Base-by-base conservation (phyloP, 257 asterid genomes). In the Fraxinus pennsylvanica region DNA sequence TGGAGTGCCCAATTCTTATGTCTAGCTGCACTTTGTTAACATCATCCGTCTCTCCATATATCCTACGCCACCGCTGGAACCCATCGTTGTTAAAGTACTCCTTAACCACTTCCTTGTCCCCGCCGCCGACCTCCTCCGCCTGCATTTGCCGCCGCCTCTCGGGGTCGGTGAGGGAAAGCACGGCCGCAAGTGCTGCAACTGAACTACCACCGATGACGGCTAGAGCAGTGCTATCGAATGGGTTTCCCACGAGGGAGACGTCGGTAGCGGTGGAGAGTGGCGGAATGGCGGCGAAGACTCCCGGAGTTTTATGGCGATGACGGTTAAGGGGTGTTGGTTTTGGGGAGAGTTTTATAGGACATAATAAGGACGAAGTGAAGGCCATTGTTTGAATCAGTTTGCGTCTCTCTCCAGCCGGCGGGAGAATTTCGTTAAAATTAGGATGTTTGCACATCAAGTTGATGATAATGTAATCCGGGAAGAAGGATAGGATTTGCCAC, bases 61-160 rank as follows among this genome's bases (percentile, higher is more conserved):
- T 94, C 81, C 91, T 93, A 83, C 90, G 87, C 97, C 97, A 95
- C 86, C 97, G 81, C 88, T 93, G 96, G 76, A 95, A 93, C 74
- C 99, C 99, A 68, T 93, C 93, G 45, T 91, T 92, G 79, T 95
- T 95, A 82, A 95, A 95, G 76, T 95, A 95, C 90, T 95, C 97
- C 70, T 81, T 88, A 38, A 95, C 98, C 22, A 95, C 98, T 79
- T 94, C 96, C 92, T 93, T 93, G 78, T 95, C 99, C 65, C 88
- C 98, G 14, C 97, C 99, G 54, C 97, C 98, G 3, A 95, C 96
- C 87, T 93, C 94, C 89, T 89, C 94, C 80, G 97, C 97, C 82
- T 95, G 99, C 84, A 90, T 76, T 39, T 90, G 89, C 81, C 98
- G 82, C 73, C 99, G 85, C 84, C 85, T 82, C 79, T 93, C 98